phyloP scores from a whole-genome alignment of 352 stramenopile genomes.

The Paralagenidium karlingii region DNA sequence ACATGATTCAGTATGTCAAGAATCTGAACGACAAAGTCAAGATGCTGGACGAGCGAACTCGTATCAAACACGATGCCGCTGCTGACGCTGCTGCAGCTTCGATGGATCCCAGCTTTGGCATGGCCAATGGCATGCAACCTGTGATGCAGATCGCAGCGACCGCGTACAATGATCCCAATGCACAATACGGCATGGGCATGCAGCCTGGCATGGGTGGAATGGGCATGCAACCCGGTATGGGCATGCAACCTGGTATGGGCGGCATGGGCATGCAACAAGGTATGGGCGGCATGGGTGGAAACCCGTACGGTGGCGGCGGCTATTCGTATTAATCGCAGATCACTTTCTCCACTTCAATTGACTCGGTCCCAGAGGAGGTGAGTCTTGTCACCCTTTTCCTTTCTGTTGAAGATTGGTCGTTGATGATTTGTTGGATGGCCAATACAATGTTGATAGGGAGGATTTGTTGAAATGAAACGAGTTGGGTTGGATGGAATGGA shows the following conservation, averaged over 20 bases:
- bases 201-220: constrained; percentile 44
- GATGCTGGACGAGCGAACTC: constrained; percentile 84
- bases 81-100: constrained; percentile 22
- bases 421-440: neutral
- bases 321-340: constrained; percentile 3
- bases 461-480: neutral
- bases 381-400: neutral
- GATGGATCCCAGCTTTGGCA: constrained; percentile 57
- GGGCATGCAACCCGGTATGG: constrained; percentile 25
- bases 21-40: constrained; percentile 94
- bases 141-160: constrained; percentile 75
- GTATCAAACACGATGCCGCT: constrained; percentile 60
- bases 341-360: neutral
- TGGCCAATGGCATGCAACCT: constrained; percentile 58
- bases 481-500: too few relatives aligned
- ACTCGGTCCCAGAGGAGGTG: neutral
- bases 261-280: constrained; percentile 33
- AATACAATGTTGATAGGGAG: neutral
- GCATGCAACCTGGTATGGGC: constrained; percentile 11
- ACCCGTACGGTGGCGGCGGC: constrained; percentile 40
- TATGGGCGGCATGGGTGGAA: constrained; percentile 27
- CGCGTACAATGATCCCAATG: constrained; percentile 71
- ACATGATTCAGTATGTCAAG: constrained; percentile 99
- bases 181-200: constrained; percentile 14
- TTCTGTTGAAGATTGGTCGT: neutral